Evolutionary conservation across 2,329 filamentous ascomycete species (phyloP), one percentile per base, ranked within the genome.

Genomic region (Scedosporium aurantiacum): DNA sequence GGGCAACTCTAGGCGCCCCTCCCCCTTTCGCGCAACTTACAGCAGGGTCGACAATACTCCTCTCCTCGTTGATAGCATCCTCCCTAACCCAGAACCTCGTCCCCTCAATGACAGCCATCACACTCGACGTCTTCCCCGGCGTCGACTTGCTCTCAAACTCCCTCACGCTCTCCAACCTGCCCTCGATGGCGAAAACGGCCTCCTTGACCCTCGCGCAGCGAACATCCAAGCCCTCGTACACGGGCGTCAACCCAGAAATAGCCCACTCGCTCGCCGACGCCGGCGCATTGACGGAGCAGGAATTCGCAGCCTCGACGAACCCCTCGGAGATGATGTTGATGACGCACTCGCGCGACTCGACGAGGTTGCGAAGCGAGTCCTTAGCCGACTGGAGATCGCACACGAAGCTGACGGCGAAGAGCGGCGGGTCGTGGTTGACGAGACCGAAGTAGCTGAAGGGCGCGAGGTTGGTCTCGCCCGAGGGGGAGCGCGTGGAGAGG

Each of bases 361-460:
- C 68, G 62, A 97, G 75, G 71, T 96, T 95, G 67, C 78, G 79
- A 60, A 96, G 76, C 43, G 88, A 86, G 72, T 97, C 92, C 73
- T 96, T 97, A 21, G 87, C 84, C 3, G 76, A 73, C 4, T 71
- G 73, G 5, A 79, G 66, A 3, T 73, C 63, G 16, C 73, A 71
- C 4, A 78, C 68, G 69, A 83, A 78, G 52, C 83, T 81, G 28
- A 86, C 76, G 7, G 84, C 81, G 72, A 97, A 95, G 52, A 95
- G 78, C 0, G 92, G 92, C 4, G 92, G 93, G 70, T 97, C 92
- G 71, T 94, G 89, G 72, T 85, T 85, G 66, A 96, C 80, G 64
- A 96, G 74, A 71, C 91, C 88, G 72, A 91, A 91, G 77, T 94
- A 97, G 69, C 84, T 89, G 73, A 94, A 96, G 0, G 91, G 92